Base-by-base conservation (phyloP, 2,329 filamentous ascomycete species). In the Hirsutella thompsonii region DNA sequence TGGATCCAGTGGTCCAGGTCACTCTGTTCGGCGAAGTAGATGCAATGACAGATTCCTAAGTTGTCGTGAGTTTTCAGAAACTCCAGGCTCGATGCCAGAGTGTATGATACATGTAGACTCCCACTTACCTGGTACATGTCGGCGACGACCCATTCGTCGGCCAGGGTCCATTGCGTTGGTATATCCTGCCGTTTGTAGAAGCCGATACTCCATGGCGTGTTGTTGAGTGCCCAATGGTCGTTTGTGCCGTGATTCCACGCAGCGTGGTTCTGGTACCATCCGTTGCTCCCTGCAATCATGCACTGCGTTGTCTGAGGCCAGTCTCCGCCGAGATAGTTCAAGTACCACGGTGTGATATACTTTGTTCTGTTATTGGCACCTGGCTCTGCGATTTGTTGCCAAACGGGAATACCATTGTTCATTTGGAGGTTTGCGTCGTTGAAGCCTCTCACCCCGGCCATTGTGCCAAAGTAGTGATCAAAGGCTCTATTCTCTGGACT, bases 391-490 rank as follows among this genome's bases (percentile, higher is more conserved):
- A 56, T 60, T 58, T 72, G 69, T 42, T 69, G 59, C 59, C 62
- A 72, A 16, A 70, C 63, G 2, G 64, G 56, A 20, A 56, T 52
- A 2, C 65, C 62, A 44, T 64, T 55, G 40, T 72, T 72, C 39
- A 67, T 52, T 46, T 73, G 68, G 1, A 70, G 59, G 42, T 76
- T 76, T 5, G 72, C 71, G 46, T 76, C 72, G 20, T 65, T 66
- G 52, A 75, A 74, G 5, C 70, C 70, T 30, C 71, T 64, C 30
- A 73, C 66, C 18, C 69, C 70, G 3, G 69, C 65, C 70, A 74
- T 72, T 3, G 69, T 71, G 10, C 70, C 70, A 52, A 72, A 73
- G 47, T 73, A 73, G 58, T 73, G 58, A 36, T 58, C 58, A 46
- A 63, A 66, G 4, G 62, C 62, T 4, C 53, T 47, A 36, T 57